Evolutionary conservation across 352 stramenopile species (phyloP), one percentile per base, ranked within the genome.

Genomic region (Thalassiosira delicatula): DNA sequence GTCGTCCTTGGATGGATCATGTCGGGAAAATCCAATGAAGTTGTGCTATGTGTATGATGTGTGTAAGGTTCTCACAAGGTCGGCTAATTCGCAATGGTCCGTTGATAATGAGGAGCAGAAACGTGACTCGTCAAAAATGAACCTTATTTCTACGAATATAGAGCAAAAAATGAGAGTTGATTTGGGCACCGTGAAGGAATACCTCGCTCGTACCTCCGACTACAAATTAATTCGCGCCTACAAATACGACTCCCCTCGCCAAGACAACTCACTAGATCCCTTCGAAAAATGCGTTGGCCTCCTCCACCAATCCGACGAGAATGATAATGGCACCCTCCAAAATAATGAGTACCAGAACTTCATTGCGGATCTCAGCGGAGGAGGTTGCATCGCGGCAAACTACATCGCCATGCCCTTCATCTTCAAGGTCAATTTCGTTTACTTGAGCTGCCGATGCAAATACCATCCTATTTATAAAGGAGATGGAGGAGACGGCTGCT

Each of bases 361-460:
- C 59, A 57, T 88, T 11, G 37, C 81, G 49, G 14, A 66, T 7
- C 57, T 91, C 19, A 82, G 74, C 60, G 76, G 84, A 49, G 35
- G 67, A 29, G 67, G 77, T 14, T 86, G 81, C 51, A 63, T 76
- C 66, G 70, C 51, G 0, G 19, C 68, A n/a, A 54, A 17, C 35
- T 92, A 86, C 54, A 32, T 69, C 8, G 81, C 90, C 11, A 59
- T 93, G 42, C 83, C 87, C 25, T 83, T 91, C 60, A 70, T 77
- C 51, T 35, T 88, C 70, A 75, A 86, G 73, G 71, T 81, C 33
- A 90, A 88, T 65, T 94, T 93, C 77, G 67, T 86, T 0, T 87
- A 88, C 56, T 67, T 93, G 35, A 78, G 73, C 49, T 94, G 90
- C 71, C 68, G 91, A 9, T 94, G 90, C 79, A 19, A 33, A 3